phyloP scores from a whole-genome alignment of 768 basidiomycete species.

The Russula foetens region DNA sequence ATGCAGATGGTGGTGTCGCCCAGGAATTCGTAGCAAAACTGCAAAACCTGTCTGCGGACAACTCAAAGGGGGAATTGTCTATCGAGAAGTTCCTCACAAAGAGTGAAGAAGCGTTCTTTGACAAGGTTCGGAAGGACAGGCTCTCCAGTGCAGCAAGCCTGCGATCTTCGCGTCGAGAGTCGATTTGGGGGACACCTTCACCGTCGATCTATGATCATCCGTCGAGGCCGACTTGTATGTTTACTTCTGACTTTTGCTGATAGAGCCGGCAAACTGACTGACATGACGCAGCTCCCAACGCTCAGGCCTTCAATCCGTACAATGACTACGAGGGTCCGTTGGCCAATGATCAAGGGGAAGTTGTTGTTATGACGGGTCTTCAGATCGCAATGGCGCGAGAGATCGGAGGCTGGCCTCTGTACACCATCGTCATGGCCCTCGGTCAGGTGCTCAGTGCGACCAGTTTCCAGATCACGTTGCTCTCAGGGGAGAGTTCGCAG shows the following conservation, averaged over 20 bases:
- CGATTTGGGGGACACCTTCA: constrained; percentile 68
- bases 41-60: constrained; percentile 68
- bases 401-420: constrained; percentile 82
- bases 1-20: constrained; percentile 87
- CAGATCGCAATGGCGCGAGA: constrained; percentile 81
- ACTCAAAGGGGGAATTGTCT: constrained; percentile 85
- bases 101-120: constrained; percentile 91
- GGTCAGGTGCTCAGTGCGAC: constrained; percentile 90
- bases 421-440: constrained; percentile 79
- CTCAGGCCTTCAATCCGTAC: constrained; percentile 38
- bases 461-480: constrained; percentile 89
- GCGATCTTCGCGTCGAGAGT: constrained; percentile 71
- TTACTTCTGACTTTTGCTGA: constrained; percentile 8
- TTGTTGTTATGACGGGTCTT: constrained; percentile 70
- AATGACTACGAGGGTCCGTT: constrained; percentile 41
- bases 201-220: constrained; percentile 43
- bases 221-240: constrained; percentile 71
- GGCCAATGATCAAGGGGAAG: constrained; percentile 37
- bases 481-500: constrained; percentile 82
- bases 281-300: constrained; percentile 31
- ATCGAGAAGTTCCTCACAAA: constrained; percentile 88
- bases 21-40: constrained; percentile 83
- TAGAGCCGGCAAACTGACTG: constrained; percentile 21
- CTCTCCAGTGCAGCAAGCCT: constrained; percentile 75
- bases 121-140: constrained; percentile 83